These are phyloP conservation scores for Verticillium albo-atrum DNA, from an alignment of 2,329 filamentous ascomycete genomes.

Conservation along the genomic window DNA sequence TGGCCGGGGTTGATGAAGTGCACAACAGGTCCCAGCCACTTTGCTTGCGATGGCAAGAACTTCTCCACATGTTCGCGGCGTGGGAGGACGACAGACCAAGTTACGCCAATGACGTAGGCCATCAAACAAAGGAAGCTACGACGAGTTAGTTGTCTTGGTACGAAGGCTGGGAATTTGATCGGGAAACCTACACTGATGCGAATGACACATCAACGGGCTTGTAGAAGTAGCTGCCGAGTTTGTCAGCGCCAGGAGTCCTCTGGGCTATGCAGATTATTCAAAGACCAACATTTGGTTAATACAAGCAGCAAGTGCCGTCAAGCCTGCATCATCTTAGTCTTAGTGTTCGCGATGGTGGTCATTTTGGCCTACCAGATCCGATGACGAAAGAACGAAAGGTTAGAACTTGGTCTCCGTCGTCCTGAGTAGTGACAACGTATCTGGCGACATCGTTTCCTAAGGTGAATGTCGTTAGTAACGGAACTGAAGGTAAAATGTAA, in stretches of 20 bases:
- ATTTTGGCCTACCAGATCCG: conserved; percentile 1
- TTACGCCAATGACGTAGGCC: conserved; percentile 10
- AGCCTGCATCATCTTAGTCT: background rate
- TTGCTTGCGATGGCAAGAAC: conserved; percentile 8
- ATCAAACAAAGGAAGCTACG: conserved; percentile 5
- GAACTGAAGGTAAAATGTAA: no score
- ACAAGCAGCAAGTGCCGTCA: conserved; percentile 9
- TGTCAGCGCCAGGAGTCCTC: background rate
- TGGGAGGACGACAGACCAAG: conserved; percentile 8
- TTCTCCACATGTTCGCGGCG: conserved; percentile 9
- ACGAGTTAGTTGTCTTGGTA: background rate
- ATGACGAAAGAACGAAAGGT: conserved; percentile 9
- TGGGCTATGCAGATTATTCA: no score
- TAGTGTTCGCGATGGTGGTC: no score
- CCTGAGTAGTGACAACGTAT: conserved; percentile 7
- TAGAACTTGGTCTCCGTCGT: conserved; percentile 4
- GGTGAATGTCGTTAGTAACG: background rate
- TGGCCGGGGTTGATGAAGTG: conserved; percentile 11
- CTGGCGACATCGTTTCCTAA: conserved; percentile 8
- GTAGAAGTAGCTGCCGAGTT: conserved; percentile 7
- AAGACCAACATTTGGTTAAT: conserved; percentile 7
- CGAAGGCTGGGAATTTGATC: fast-evolving
- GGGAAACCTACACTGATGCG: conserved; percentile 1
- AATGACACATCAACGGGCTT: conserved; percentile 9
- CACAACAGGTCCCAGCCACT: conserved; percentile 7